A percentile compares a stretch with the other conserved stretches of the same genome.
Conservation (phyloP, 73 alveolate genomes). For the Diophrys appendiculata region DNA sequence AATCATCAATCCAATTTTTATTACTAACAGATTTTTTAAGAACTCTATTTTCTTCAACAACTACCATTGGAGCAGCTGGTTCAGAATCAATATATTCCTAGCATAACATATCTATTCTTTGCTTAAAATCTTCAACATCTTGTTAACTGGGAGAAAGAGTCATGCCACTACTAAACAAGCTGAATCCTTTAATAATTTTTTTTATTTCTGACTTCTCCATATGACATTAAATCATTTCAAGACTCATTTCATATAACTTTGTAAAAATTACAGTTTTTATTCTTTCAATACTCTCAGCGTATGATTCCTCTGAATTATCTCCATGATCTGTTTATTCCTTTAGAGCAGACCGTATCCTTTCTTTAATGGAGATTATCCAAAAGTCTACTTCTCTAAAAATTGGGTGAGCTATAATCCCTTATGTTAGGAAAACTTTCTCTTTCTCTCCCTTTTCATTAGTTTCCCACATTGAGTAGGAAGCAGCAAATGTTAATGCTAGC, state of each 20-base stretch:
- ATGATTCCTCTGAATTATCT: not conserved
- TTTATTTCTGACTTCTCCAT: too few relatives aligned
- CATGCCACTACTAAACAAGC: too few relatives aligned
- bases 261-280: not conserved
- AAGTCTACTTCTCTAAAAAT: not conserved
- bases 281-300: not conserved
- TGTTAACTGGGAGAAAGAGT: too few relatives aligned
- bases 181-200: too few relatives aligned
- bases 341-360: not conserved
- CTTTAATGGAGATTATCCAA: not conserved
- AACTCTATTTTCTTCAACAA: too few relatives aligned
- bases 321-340: not conserved
- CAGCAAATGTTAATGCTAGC: not conserved
- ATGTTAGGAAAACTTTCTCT: not conserved
- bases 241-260: not conserved
- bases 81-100: too few relatives aligned
- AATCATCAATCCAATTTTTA: too few relatives aligned
- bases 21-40: too few relatives aligned
- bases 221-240: not conserved
- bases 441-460: not conserved
- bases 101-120: too few relatives aligned
- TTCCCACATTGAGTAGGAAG: not conserved
- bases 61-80: too few relatives aligned
- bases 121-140: too few relatives aligned
- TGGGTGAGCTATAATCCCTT: not conserved